Conservation (phyloP, 768 basidiomycete genomes). For the Collybia mongolica region DNA sequence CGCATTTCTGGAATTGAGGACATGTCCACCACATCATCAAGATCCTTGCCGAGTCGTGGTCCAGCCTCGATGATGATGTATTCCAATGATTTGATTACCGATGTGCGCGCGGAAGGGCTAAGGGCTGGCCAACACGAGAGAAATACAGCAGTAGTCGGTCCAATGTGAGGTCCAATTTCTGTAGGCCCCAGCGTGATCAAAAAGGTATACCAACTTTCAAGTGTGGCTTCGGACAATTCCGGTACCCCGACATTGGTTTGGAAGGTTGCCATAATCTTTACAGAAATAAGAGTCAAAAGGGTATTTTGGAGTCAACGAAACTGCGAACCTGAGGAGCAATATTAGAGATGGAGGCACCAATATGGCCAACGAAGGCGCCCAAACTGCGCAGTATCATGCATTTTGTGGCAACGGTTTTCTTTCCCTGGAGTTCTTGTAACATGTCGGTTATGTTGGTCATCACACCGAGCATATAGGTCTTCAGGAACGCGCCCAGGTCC, state of each 20-base stretch:
- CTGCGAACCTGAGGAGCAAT: slow-evolving; percentile 82
- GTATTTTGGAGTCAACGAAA: neutral
- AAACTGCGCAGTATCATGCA: slow-evolving; percentile 77
- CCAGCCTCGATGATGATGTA: slow-evolving; percentile 70
- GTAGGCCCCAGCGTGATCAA: slow-evolving; percentile 59
- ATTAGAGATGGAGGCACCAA: slow-evolving; percentile 69
- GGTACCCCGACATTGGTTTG: slow-evolving; percentile 82
- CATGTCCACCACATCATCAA: slow-evolving; percentile 82
- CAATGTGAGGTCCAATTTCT: slow-evolving; percentile 83
- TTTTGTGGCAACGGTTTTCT: slow-evolving; percentile 67
- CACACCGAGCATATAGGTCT: slow-evolving; percentile 78
- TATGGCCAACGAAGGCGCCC: slow-evolving; percentile 64
- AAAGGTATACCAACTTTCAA: slow-evolving; percentile 81
- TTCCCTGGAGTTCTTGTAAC: slow-evolving; percentile 81
- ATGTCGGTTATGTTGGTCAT: slow-evolving; percentile 84
- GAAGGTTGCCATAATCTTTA: slow-evolving; percentile 91
- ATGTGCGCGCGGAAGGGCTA: slow-evolving; percentile 42
- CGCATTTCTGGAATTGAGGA: slow-evolving; percentile 66
- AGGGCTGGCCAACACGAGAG: slow-evolving; percentile 76
- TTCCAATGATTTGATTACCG: slow-evolving; percentile 60
- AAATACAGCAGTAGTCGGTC: slow-evolving; percentile 84
- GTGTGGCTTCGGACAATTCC: slow-evolving; percentile 74
- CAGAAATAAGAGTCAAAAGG: slow-evolving; percentile 1
- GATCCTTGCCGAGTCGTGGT: slow-evolving; percentile 46
- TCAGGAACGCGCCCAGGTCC: slow-evolving; percentile 61